Conservation (phyloP, 2,329 filamentous ascomycete genomes). For the Didymella pinodella region DNA sequence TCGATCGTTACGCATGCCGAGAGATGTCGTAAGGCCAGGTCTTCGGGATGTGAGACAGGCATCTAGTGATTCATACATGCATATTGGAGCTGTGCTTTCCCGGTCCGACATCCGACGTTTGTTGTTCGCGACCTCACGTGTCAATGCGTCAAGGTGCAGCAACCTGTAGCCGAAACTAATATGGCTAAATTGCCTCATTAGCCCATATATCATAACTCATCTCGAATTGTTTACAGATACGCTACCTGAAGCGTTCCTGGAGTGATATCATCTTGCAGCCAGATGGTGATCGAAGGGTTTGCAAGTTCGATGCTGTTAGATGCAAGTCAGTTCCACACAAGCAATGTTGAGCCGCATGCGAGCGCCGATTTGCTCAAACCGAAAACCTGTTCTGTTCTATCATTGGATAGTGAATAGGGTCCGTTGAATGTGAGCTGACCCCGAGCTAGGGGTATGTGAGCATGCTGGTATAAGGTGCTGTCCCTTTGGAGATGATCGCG, state of each 20-base stretch:
- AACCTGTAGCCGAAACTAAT: constrained; percentile 22
- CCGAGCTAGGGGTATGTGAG: neutral
- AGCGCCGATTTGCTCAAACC: neutral
- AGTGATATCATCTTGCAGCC: constrained; percentile 16
- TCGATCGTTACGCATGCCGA: constrained; percentile 5
- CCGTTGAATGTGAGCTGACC: neutral
- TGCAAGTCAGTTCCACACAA: neutral
- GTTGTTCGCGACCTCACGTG: constrained; percentile 17
- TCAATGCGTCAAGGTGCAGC: constrained; percentile 19
- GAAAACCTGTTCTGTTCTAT: neutral
- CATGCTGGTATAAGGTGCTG: neutral
- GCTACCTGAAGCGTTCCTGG: neutral
- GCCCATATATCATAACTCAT: constrained; percentile 12
- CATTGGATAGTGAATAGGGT: neutral
- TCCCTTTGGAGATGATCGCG: neutral
- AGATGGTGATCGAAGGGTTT: neutral
- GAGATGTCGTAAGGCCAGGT: constrained; percentile 4
- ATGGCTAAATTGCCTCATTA: constrained; percentile 24
- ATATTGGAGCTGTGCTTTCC: constrained; percentile 17
- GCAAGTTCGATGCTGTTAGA: neutral
- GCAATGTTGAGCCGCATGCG: neutral
- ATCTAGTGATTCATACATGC: constrained; percentile 17
- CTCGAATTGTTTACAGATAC: constrained; percentile 6
- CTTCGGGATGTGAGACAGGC: constrained; percentile 13
- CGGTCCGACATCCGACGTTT: constrained; percentile 21